A percentile compares a stretch with the other conserved stretches of the same genome.
Evolutionary conservation across 2,329 filamentous ascomycete species (phyloP).

Genomic region (Fonsecaea nubica): DNA sequence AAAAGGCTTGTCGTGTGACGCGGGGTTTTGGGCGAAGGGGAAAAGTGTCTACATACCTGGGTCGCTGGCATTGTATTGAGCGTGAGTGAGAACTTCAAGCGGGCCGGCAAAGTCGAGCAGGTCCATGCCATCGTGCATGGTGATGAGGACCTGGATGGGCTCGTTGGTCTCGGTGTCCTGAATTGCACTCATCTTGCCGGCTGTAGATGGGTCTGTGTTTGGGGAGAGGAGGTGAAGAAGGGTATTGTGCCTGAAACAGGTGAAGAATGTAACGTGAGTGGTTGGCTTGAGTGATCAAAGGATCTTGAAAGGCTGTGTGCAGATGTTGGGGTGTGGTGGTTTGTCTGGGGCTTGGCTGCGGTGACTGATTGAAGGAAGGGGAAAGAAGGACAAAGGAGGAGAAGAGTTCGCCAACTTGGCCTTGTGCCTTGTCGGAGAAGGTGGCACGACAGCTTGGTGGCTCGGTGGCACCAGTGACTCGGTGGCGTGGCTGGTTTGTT

Average conservation of each 20-base stretch:
- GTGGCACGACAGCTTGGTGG: background rate
- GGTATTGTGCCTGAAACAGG: background rate
- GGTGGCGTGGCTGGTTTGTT: background rate
- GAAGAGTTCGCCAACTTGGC: slow-evolving; percentile 9
- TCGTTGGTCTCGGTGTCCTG: slow-evolving; percentile 49
- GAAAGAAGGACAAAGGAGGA: background rate
- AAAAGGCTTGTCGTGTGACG: slow-evolving; percentile 43
- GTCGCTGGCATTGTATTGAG: slow-evolving; percentile 62
- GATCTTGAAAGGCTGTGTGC: background rate
- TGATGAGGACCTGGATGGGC: slow-evolving; percentile 66
- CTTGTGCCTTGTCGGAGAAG: background rate
- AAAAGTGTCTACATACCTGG: slow-evolving; percentile 48
- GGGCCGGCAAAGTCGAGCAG: slow-evolving; percentile 64
- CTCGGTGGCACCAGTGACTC: too few species aligned
- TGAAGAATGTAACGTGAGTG: background rate
- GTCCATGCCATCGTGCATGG: slow-evolving; percentile 63
- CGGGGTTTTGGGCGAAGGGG: slow-evolving; percentile 31
- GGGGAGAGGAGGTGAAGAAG: background rate
- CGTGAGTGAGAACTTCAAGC: slow-evolving; percentile 62
- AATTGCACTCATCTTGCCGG: slow-evolving; percentile 57
- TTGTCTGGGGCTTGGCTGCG: background rate
- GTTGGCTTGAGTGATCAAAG: background rate
- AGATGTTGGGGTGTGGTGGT: background rate
- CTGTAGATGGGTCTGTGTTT: slow-evolving; percentile 20
- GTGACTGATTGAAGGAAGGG: background rate